Conservation (phyloP, 108 stramenopile species). For the Pseudonitzschia multiseries region DNA sequence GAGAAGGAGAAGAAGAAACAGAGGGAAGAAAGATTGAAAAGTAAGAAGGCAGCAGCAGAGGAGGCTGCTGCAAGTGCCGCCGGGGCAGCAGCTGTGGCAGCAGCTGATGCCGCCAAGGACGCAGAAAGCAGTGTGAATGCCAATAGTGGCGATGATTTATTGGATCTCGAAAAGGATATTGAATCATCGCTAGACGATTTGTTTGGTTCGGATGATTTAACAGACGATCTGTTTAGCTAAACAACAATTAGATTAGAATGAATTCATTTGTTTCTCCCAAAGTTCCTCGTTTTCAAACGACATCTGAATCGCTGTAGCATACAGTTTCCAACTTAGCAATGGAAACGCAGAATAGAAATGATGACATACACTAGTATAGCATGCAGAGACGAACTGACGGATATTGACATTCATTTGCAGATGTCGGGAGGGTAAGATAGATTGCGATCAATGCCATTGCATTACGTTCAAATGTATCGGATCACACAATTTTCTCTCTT, state of each 20-base stretch:
- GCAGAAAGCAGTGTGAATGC: slow-evolving; percentile 29
- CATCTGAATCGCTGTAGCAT: no score
- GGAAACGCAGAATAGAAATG: no score
- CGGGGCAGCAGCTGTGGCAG: slow-evolving; percentile 6
- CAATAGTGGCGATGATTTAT: slow-evolving; percentile 49
- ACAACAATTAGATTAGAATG: neutral
- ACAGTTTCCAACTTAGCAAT: no score
- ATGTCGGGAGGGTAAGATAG: no score
- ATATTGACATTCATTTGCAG: no score
- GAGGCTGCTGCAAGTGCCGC: slow-evolving; percentile 32
- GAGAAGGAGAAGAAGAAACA: slow-evolving; percentile 80
- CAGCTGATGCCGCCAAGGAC: neutral
- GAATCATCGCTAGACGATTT: slow-evolving; percentile 76
- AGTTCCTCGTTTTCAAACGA: no score
- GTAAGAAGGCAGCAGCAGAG: slow-evolving; percentile 17
- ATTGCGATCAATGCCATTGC: no score
- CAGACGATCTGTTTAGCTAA: slow-evolving; percentile 76
- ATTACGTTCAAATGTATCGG: no score
- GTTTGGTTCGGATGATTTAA: slow-evolving; percentile 64
- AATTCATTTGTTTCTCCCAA: no score
- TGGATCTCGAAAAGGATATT: slow-evolving; percentile 62
- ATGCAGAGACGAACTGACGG: no score
- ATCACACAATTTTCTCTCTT: no score
- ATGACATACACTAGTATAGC: no score
- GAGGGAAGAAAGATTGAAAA: slow-evolving; percentile 25